Evolutionary conservation across 1,284 basidiomycete species (phyloP), one percentile per base, ranked within the genome.

Genomic region (Ganoderma leucocontextum): DNA sequence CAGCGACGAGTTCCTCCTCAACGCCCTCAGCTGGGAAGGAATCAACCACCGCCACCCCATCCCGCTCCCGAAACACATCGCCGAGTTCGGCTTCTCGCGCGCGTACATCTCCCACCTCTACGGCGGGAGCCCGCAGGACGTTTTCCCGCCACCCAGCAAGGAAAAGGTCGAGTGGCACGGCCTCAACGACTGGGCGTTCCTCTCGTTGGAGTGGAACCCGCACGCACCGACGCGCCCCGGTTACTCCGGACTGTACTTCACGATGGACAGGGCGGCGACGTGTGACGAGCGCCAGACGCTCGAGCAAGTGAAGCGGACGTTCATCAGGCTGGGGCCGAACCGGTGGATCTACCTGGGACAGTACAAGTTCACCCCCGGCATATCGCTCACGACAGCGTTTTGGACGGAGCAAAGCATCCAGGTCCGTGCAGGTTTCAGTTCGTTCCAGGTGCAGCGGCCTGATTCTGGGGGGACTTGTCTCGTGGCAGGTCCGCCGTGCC

Each of bases 51-150:
- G 62, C 19, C 63, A 58, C 52, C 66, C 71, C 12, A 62, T 72
- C 59, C 49, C 66, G n/a, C 62, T 72, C 64, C 62, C 63, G 1
- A 36, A 44, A 19, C 35, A 38, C 5, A 66, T 72, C 47, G 60
- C 63, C 6, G 60, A 69, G 41, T 62, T 53, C 44, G 19, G 66
- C 10, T 67, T 80, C 15, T 64, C 76, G 0, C 73, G 82, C 10
- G 62, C 62, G 0, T 82, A 80, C 62, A 78, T 81, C 61, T 76
- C 78, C 5, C 67, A 72, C 2, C 60, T 63, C 2, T 83, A 77
- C 67, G 82, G 82, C 2, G 82, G 82, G 0, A 80, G 75, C 49
- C 60, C 72, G 0, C 75, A 78, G 36, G 52, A 67, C 0, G 78
- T 78, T 0, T 80, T 76, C 36, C 81, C 81, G 0, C 29, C 19